Base-by-base conservation (phyloP, 192 early-diverging fungal genomes). In the Coemansia sp. region DNA sequence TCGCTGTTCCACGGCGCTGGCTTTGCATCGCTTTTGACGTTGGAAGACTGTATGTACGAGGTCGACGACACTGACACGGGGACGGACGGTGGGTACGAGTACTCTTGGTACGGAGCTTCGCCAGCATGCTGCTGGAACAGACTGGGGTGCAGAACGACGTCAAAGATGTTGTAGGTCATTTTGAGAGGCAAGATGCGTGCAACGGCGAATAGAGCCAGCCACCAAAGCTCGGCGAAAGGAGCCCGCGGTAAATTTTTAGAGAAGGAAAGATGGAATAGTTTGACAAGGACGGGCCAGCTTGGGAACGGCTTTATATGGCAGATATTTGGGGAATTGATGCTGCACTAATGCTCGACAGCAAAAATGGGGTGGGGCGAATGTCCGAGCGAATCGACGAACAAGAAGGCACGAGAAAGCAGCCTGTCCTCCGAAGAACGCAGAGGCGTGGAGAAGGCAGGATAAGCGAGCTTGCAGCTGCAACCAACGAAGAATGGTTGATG, bases 91-190 rank as follows among this genome's bases (percentile, higher is more conserved):
- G 31, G 65, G 17, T n/a, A 57, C 1, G 22, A 25, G 22, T 40
- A 51, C n/a, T 56, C 54, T 44, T 46, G 57, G 25, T 67, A 57
- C 37, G 50, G 50, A 15, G 58, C 36, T 20, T 51, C 50, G 40
- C 57, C 51, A 50, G 34, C 11, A n/a, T 73, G 65, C 20, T 72
- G 52, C 42, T 69, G 62, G 37, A 79, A 70, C 51, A 79, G 47
- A 42, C 77, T 79, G 22, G 77, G 67, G 64, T 79, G 77, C 42
- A 69, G 71, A 20, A 79, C 66, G 14, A 79, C 68, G 62, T 79
- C 77, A 44, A 74, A 79, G 20, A 79, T 79, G 57, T 79, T 79
- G 65, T 52, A 78, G 12, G 65, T 47, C 60, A 70, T 71, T 47
- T 68, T 22, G 28, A 17, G 38, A 40, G 15, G 40, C 40, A 44